Conservation (phyloP, 305 asterid genomes). For the Fraxinus sp. region DNA sequence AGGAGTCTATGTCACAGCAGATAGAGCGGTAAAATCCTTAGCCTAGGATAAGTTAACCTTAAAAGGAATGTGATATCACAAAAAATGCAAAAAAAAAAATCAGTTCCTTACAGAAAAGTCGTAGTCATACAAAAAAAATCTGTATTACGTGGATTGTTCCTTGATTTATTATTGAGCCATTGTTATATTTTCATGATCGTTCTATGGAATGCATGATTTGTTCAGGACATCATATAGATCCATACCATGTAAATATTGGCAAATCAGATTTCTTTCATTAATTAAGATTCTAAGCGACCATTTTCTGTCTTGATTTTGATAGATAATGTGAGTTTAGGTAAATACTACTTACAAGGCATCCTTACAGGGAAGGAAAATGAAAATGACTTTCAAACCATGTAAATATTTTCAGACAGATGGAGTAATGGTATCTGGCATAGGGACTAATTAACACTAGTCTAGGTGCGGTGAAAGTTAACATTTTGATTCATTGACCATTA, state of each 20-base stretch:
- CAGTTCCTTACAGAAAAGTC: neutral
- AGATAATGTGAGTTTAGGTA: neutral
- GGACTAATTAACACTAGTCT: neutral
- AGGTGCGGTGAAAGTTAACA: too few species aligned
- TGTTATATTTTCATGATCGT: neutral
- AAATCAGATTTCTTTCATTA: neutral
- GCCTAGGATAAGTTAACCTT: neutral
- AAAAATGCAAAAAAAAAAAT: too few species aligned
- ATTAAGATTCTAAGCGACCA: neutral
- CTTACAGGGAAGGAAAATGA: neutral
- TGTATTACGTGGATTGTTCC: constrained; percentile 8
- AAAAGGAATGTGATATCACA: too few species aligned
- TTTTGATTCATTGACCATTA: too few species aligned
- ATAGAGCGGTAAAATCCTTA: constrained; percentile 30
- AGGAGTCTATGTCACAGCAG: constrained; percentile 35
- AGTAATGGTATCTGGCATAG: neutral
- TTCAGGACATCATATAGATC: neutral
- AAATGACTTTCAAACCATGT: neutral
- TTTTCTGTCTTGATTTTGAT: neutral
- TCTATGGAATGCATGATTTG: neutral
- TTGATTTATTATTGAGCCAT: constrained; percentile 21
- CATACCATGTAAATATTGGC: neutral
- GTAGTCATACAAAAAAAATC: neutral
- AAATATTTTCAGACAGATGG: neutral
- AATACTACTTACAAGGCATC: neutral